Evolutionary conservation across 2,329 filamentous ascomycete genomes (phyloP).

Genomic region (Teratosphaeria viscida): DNA sequence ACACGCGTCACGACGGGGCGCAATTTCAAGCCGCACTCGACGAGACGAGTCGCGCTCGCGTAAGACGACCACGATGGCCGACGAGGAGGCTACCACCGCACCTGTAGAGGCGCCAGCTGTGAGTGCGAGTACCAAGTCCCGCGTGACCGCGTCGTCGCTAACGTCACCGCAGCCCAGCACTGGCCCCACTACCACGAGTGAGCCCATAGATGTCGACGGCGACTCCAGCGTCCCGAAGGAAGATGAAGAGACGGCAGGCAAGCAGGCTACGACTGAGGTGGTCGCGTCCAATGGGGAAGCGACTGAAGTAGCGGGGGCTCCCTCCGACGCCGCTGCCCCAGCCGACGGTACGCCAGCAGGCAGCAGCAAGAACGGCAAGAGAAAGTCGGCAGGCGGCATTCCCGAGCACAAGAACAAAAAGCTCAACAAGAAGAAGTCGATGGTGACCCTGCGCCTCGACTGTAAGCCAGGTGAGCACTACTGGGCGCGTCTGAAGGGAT

Average conservation of each 20-base stretch:
- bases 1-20: conserved; percentile 1
- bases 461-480: conserved; percentile 87
- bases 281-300: conserved; percentile 14
- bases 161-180: conserved; percentile 14
- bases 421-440: conserved; percentile 75
- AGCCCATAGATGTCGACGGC: conserved; percentile 10
- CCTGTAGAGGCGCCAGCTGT: conserved; percentile 20
- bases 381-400: conserved; percentile 53
- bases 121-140: conserved; percentile 7
- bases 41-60: conserved; percentile 1
- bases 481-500: conserved; percentile 88
- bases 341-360: conserved; percentile 14
- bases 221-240: conserved; percentile 15
- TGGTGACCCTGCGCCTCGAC: conserved; percentile 55
- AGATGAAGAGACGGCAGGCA: conserved; percentile 17
- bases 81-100: conserved; percentile 17
- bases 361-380: conserved; percentile 25
- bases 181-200: conserved; percentile 4
- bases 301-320: conserved; percentile 12
- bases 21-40: conserved; percentile 11
- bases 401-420: conserved; percentile 66
- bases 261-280: conserved; percentile 18
- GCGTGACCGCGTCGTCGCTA: conserved; percentile 11
- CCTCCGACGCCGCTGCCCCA: conserved; percentile 10
- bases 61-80: conserved; percentile 19